phyloP scores from a whole-genome alignment of 805 yeast species.

The Crinitomyces ghanaensis region DNA sequence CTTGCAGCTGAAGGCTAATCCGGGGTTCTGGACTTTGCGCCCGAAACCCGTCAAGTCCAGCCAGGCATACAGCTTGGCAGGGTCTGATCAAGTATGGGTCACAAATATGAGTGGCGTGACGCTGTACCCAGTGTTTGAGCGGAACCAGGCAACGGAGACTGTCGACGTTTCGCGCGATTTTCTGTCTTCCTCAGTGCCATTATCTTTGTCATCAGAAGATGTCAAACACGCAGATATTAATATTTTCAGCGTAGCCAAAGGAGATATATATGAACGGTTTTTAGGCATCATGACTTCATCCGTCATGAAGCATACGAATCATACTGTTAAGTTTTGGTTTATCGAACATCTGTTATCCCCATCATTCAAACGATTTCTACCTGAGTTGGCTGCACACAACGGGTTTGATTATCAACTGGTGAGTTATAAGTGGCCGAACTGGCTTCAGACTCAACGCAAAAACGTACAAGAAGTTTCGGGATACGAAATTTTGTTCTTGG shows the following conservation, averaged over 20 bases:
- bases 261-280: slow-evolving; percentile 65
- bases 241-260: slow-evolving; percentile 74
- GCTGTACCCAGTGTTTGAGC: slow-evolving; percentile 35
- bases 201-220: too few species aligned
- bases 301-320: slow-evolving; percentile 53
- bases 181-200: too few species aligned
- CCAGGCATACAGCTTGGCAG: background rate
- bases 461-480: slow-evolving; percentile 79
- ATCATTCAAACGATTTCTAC: slow-evolving; percentile 48
- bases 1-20: slow-evolving; percentile 61
- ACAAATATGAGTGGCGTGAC: slow-evolving; percentile 36
- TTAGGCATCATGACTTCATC: slow-evolving; percentile 71
- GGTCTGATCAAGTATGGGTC: slow-evolving; percentile 21
- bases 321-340: slow-evolving; percentile 73
- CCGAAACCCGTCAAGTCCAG: slow-evolving; percentile 35
- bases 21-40: slow-evolving; percentile 55
- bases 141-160: slow-evolving; percentile 31
- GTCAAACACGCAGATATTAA: slow-evolving; percentile 50
- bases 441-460: slow-evolving; percentile 73
- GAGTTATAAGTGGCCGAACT: slow-evolving; percentile 86
- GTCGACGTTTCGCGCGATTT: slow-evolving; percentile 14
- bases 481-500: slow-evolving; percentile 74
- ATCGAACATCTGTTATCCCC: slow-evolving; percentile 73
- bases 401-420: slow-evolving; percentile 65
- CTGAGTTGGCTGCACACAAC: slow-evolving; percentile 42